Percentiles rank a stretch among this genome's conserved stretches.
These are phyloP conservation scores for Amylostereum areolatum DNA, from an alignment of 1,284 basidiomycete species.

Conservation along the genomic window DNA sequence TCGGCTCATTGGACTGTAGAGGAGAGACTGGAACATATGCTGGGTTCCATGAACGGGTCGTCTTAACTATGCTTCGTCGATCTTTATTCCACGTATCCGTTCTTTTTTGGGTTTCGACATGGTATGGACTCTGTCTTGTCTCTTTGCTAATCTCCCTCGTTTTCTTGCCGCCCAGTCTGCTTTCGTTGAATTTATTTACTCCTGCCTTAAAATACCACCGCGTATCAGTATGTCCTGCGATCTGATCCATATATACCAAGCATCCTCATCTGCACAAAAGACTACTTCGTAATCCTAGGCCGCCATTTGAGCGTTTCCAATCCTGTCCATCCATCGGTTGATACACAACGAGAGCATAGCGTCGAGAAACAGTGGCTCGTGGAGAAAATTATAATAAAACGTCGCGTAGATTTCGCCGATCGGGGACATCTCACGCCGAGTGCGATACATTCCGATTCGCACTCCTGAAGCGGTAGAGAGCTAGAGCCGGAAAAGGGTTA, in stretches of 20 bases:
- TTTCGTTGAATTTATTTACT: not conserved
- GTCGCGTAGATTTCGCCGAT: conserved; percentile 59
- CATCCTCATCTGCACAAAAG: too few species aligned
- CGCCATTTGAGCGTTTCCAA: conserved; percentile 17
- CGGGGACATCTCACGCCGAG: conserved; percentile 43
- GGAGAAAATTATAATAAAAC: conserved; percentile 55
- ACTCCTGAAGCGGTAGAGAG: conserved; percentile 38
- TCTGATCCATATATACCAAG: too few species aligned
- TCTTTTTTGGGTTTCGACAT: not conserved
- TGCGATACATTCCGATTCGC: conserved; percentile 53
- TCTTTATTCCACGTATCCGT: not conserved
- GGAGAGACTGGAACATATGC: conserved; percentile 69
- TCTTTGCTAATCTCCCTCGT: too few species aligned
- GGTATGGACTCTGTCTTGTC: not conserved
- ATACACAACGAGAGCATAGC: conserved; percentile 59
- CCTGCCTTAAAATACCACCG: not conserved
- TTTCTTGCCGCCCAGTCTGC: not conserved
- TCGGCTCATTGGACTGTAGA: conserved; percentile 67
- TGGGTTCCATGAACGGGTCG: conserved; percentile 44
- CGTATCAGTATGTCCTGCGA: too few species aligned
- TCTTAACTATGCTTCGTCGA: too few species aligned
- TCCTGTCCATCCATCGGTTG: conserved; percentile 68
- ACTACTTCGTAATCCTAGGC: too few species aligned
- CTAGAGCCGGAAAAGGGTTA: conserved; percentile 22
- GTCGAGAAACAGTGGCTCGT: conserved; percentile 55